Base-by-base conservation (phyloP, 176 grass and related monocot species). In the Aegilops sharonensis region DNA sequence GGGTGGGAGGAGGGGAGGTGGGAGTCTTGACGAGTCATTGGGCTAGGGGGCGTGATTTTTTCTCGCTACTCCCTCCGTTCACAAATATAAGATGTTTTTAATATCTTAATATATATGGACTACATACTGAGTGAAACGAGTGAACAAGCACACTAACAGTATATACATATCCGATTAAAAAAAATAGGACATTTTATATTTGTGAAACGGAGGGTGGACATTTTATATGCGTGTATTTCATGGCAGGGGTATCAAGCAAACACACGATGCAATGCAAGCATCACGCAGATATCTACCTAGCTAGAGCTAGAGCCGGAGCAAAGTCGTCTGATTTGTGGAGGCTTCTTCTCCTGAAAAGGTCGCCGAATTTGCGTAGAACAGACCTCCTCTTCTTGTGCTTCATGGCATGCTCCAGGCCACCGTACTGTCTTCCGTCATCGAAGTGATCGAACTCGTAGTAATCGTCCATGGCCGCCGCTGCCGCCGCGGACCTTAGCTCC, bases 371-470 rank as follows among this genome's bases (percentile, higher is more conserved):
- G 6, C 82, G 64, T 17, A 91, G 87, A 14, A 98, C 88, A 2
- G 87, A 83, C 72, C 87, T 84, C 64, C 93, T 82, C 90, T 87
- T 94, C 70, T 61, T 92, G 11, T 64, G 85, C 85, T 91, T 84
- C 72, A 63, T 65, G 45, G 84, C 50, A 34, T 90, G 62, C 21
- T 90, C 88, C 27, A 72, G 29, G 5, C 21, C 85, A 13, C 85
- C 88, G 29, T 92, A 90, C 30, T 86, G 88, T 1, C 25, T 52
- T 9, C 73, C 48, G 14, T 18, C 74, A 43, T 94, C 87, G 29
- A 85, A 48, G 64, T 94, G 87, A 67, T 94, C 93, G 80, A 89
- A 95, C 71, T 89, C 96, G 65, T 92, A 89, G 24, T 85, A 87
- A 47, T 95, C 92, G 20, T 95, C 84, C 59, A 87, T 74, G 25